Percentiles rank a stretch among this genome's conserved stretches.
These are phyloP conservation scores for Vaccinium darrowii DNA, from an alignment of 148 eudicot genomes.

Conservation along the genomic window DNA sequence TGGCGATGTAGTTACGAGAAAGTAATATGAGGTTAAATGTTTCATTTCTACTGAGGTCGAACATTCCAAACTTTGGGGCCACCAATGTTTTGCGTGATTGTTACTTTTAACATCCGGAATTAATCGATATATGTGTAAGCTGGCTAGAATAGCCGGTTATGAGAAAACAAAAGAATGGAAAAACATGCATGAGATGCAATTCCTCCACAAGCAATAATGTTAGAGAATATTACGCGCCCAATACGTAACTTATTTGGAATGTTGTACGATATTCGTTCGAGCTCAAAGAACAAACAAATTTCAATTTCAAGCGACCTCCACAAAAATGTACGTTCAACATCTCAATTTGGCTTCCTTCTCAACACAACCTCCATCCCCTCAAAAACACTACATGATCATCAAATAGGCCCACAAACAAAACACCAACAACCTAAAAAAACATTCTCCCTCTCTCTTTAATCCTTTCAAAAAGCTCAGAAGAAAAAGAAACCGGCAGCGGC, in stretches of 20 bases:
- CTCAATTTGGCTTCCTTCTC: not conserved
- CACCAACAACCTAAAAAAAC: not conserved
- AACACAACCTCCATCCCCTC: not conserved
- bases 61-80: too few species aligned
- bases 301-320: not conserved
- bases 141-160: too few species aligned
- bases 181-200: not conserved
- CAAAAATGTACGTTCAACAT: not conserved
- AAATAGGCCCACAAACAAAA: not conserved
- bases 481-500: conserved; percentile 17
- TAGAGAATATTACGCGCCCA: not conserved
- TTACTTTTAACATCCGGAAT: too few species aligned
- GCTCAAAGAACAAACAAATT: not conserved
- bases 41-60: too few species aligned
- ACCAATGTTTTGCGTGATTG: too few species aligned
- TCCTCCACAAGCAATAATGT: not conserved
- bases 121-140: too few species aligned
- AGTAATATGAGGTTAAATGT: too few species aligned
- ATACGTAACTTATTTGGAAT: not conserved
- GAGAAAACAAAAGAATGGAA: too few species aligned
- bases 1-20: too few species aligned
- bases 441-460: too few species aligned
- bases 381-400: not conserved
- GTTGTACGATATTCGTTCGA: not conserved
- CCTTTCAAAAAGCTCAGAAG: conserved; percentile 13